These are phyloP conservation scores for Penicillium crustosum DNA, from an alignment of 2,329 filamentous ascomycete species.

Conservation along the genomic window DNA sequence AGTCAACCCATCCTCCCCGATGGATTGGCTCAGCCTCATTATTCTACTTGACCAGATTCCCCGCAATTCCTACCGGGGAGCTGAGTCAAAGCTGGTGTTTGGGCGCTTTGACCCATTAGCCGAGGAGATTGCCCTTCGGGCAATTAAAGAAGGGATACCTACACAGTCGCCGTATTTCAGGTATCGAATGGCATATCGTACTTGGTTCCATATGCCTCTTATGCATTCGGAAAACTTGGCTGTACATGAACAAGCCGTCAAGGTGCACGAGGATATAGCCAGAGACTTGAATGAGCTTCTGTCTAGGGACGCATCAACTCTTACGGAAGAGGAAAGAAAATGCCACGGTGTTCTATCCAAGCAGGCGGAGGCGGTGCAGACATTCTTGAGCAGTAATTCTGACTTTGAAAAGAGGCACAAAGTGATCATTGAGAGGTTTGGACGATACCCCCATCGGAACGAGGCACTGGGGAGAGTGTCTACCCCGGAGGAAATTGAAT, in stretches of 20 bases:
- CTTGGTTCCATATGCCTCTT: conserved; percentile 62
- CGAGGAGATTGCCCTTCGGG: conserved; percentile 45
- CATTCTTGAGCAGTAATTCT: conserved; percentile 8
- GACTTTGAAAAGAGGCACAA: conserved; percentile 26
- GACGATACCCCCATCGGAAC: conserved; percentile 30
- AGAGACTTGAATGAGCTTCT: conserved; percentile 20
- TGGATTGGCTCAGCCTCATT: conserved; percentile 49
- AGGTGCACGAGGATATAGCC: conserved; percentile 17
- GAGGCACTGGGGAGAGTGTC: conserved; percentile 20
- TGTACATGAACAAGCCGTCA: conserved; percentile 21
- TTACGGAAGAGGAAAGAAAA: conserved; percentile 18
- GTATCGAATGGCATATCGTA: conserved; percentile 41
- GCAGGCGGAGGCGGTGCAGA: conserved; percentile 11
- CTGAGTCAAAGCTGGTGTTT: conserved; percentile 51
- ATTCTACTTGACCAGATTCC: conserved; percentile 64
- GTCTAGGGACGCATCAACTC: conserved; percentile 4
- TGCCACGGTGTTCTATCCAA: conserved; percentile 14
- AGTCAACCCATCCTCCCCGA: conserved; percentile 14
- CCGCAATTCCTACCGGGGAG: conserved; percentile 60
- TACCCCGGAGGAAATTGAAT: conserved; percentile 24
- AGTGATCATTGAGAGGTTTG: conserved; percentile 28
- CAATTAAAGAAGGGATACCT: conserved; percentile 35
- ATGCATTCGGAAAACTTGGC: conserved; percentile 51
- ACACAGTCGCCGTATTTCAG: conserved; percentile 31
- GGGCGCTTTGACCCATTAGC: conserved; percentile 58